Conservation (phyloP, 2,329 filamentous ascomycete species). For the Aureobasidium sp. region DNA sequence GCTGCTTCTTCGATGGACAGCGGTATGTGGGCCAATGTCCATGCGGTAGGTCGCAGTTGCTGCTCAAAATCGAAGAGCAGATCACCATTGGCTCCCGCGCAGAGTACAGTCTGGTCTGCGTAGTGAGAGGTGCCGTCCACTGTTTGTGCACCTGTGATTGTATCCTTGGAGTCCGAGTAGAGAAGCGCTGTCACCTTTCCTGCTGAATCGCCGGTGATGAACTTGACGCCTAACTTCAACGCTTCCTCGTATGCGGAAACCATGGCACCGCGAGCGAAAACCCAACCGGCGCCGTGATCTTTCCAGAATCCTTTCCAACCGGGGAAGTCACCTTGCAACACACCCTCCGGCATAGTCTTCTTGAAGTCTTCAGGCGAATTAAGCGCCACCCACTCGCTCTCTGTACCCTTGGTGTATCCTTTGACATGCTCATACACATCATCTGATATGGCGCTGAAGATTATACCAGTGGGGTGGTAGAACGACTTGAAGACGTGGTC, state of each 20-base stretch:
- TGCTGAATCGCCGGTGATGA: conserved; percentile 35
- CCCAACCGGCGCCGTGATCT: conserved; percentile 43
- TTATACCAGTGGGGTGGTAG: conserved; percentile 42
- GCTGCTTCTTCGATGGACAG: conserved; percentile 39
- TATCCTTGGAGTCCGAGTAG: conserved; percentile 25
- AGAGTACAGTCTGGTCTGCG: conserved; percentile 40
- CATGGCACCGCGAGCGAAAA: conserved; percentile 44
- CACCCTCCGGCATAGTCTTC: conserved; percentile 44
- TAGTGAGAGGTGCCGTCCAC: conserved; percentile 34
- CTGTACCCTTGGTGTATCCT: conserved; percentile 25
- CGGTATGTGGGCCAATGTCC: conserved; percentile 45
- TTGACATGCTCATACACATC: conserved; percentile 32
- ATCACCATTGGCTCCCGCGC: conserved; percentile 42
- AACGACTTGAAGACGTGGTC: conserved; percentile 37
- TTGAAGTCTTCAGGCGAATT: conserved; percentile 40
- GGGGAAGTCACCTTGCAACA: conserved; percentile 43
- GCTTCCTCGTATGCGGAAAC: conserved; percentile 39
- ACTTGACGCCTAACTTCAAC: conserved; percentile 37
- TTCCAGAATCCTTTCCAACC: conserved; percentile 45
- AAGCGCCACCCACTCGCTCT: conserved; percentile 26
- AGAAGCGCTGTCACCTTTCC: conserved; percentile 35
- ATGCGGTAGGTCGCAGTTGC: conserved; percentile 47
- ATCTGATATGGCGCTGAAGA: conserved; percentile 37
- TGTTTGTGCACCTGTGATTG: conserved; percentile 37
- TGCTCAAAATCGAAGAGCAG: conserved; percentile 42